Evolutionary conservation across 371 early-diverging fungal genomes (phyloP).

Genomic region (Gilbertella persicaria): DNA sequence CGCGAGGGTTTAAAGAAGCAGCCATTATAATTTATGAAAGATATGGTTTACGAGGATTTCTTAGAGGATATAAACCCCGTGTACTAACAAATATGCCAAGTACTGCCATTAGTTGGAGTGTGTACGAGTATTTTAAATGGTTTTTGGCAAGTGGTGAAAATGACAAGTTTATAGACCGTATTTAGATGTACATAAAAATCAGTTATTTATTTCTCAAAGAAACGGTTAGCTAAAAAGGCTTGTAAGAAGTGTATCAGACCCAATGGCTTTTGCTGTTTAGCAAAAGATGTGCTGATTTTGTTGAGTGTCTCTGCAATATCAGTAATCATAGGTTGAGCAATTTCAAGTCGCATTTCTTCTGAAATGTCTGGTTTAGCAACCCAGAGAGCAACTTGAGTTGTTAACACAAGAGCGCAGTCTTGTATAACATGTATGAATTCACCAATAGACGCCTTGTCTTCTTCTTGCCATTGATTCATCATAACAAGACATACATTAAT

Average conservation of each 20-base stretch:
- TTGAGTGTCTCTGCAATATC: conserved; percentile 26
- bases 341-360: conserved; percentile 21
- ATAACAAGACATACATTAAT: conserved; percentile 24
- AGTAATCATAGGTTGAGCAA: conserved; percentile 30
- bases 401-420: conserved; percentile 27
- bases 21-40: conserved; percentile 69
- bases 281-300: conserved; percentile 13
- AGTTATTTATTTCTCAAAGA: conserved; percentile 9
- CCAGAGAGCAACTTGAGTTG: conserved; percentile 37
- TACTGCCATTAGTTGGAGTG: conserved; percentile 94
- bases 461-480: conserved; percentile 24
- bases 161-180: conserved; percentile 4
- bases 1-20: conserved; percentile 72
- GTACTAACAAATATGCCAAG: conserved; percentile 86
- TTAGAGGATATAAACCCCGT: conserved; percentile 76
- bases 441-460: neutral
- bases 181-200: neutral
- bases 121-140: conserved; percentile 87
- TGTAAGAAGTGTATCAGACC: conserved; percentile 13
- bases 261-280: conserved; percentile 9
- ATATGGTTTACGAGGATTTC: conserved; percentile 78
- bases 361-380: conserved; percentile 36
- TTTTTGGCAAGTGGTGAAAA: conserved; percentile 32
- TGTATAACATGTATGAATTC: conserved; percentile 27
- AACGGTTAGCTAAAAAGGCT: conserved; percentile 10